phyloP scores from a whole-genome alignment of 306 rosid genomes.

The Psophocarpus tetragonolobus region DNA sequence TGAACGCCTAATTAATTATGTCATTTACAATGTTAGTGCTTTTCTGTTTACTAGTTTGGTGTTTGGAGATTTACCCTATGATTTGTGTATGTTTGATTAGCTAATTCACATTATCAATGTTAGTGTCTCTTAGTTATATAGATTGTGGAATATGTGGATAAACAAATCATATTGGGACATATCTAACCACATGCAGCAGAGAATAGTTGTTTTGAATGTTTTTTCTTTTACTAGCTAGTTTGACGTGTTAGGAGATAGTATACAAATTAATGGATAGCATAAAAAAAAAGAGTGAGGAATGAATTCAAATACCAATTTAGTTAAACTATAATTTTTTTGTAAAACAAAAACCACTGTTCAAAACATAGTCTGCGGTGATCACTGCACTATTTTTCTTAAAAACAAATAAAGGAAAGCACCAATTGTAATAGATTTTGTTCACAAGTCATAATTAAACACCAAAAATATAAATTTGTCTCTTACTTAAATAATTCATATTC shows the following conservation, averaged over 20 bases:
- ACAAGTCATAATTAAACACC: conserved; percentile 1
- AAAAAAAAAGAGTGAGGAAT: conserved; percentile 45
- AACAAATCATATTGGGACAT: background rate
- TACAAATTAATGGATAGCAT: too few relatives aligned
- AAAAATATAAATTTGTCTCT: conserved; percentile 8
- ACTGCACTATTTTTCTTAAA: conserved; percentile 11
- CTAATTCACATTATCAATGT: background rate
- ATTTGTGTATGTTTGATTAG: background rate
- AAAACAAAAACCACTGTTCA: background rate
- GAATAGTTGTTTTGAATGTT: background rate
- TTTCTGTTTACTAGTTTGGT: background rate
- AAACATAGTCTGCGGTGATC: conserved; percentile 25
- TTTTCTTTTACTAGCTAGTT: conserved; percentile 19
- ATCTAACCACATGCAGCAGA: conserved; percentile 1
- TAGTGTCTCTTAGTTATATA: conserved; percentile 17
- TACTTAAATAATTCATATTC: background rate
- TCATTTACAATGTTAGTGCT: conserved; percentile 80
- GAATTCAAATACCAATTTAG: background rate
- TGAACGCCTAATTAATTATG: conserved; percentile 44
- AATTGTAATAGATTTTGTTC: conserved; percentile 13
- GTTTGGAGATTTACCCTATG: conserved; percentile 19
- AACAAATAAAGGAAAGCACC: background rate
- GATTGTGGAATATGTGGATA: background rate
- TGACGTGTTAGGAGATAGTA: background rate
- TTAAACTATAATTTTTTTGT: background rate